Evolutionary conservation across 306 rosid genomes (phyloP).

Genomic region (Medicago truncatula): DNA sequence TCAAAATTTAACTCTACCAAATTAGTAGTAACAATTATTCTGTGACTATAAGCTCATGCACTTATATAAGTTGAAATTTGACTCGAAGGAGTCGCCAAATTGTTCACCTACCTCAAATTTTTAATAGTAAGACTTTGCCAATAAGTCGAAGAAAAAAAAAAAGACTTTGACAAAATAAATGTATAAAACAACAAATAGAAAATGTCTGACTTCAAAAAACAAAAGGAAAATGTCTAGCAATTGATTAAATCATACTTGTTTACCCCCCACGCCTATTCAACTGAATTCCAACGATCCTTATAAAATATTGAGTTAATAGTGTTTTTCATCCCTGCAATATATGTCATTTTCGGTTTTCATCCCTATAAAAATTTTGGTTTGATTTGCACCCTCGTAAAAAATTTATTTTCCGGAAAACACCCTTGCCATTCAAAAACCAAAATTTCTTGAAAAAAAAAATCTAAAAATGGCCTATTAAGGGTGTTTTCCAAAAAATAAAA

Average conservation of each 20-base stretch:
- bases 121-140: neutral
- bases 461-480: too few species aligned
- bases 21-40: neutral
- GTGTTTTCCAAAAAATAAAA: too few species aligned
- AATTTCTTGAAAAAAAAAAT: too few species aligned
- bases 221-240: neutral
- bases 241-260: neutral
- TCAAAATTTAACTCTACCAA: neutral
- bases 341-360: too few species aligned
- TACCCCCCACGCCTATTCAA: neutral
- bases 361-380: too few species aligned
- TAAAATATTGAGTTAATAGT: too few species aligned
- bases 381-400: too few species aligned
- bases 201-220: neutral
- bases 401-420: too few species aligned
- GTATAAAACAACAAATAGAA: neutral
- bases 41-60: neutral
- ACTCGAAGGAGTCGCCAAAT: neutral
- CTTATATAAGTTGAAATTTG: conserved; percentile 29
- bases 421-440: too few species aligned
- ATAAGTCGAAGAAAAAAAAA: neutral
- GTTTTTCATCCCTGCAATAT: too few species aligned
- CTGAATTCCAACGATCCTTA: neutral
- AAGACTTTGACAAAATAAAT: neutral
- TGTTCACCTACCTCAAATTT: neutral